phyloP scores from a whole-genome alignment of 2,329 filamentous ascomycete genomes.

The Cercospora sp. region DNA sequence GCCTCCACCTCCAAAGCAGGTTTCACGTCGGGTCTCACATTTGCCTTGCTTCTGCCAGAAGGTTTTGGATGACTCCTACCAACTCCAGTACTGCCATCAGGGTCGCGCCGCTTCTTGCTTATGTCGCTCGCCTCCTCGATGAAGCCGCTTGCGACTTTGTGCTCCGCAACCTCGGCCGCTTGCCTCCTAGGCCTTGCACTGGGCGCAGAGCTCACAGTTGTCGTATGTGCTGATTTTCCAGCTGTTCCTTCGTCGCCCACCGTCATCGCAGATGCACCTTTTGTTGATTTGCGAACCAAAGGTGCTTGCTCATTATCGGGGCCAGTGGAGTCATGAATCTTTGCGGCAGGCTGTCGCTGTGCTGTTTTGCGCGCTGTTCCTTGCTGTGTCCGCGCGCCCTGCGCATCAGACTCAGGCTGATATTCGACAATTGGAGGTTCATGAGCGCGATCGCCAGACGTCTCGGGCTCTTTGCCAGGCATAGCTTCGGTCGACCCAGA shows the following conservation, averaged over 20 bases:
- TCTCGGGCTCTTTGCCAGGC: background rate
- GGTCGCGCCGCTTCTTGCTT: slow-evolving; percentile 27
- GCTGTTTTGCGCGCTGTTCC: background rate
- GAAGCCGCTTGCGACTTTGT: slow-evolving; percentile 27
- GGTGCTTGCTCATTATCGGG: background rate
- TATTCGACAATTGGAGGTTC: background rate
- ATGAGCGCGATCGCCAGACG: background rate
- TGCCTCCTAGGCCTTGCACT: slow-evolving; percentile 26
- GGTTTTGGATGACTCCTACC: too few species aligned
- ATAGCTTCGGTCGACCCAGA: background rate
- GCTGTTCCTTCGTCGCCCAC: background rate
- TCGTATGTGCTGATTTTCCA: background rate
- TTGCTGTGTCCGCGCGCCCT: background rate
- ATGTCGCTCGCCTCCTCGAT: slow-evolving; percentile 29
- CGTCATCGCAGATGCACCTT: background rate
- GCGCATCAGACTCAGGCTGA: background rate
- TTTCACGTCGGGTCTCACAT: background rate
- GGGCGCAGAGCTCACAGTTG: background rate
- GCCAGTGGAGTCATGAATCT: background rate
- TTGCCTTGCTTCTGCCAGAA: background rate
- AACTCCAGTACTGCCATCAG: background rate
- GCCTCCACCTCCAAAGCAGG: background rate
- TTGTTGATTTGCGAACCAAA: background rate
- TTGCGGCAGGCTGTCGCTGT: background rate
- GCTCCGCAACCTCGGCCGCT: slow-evolving; percentile 28